Evolutionary conservation across 768 basidiomycete genomes (phyloP).

Genomic region (Asterophora parasitica): DNA sequence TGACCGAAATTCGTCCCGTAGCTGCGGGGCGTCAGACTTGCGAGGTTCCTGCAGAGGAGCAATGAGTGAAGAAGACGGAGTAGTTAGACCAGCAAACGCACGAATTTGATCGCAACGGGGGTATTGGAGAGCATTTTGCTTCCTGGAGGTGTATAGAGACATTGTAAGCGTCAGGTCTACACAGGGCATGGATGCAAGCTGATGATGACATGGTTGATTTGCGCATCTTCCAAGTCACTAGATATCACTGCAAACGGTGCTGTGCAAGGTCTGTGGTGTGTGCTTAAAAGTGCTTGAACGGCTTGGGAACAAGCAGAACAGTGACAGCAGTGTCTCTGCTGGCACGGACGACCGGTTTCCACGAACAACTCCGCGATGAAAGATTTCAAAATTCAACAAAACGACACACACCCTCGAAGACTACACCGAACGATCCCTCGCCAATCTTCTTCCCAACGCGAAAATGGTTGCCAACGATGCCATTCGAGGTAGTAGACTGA

Average conservation of each 20-base stretch:
- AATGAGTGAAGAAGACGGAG: constrained; percentile 11
- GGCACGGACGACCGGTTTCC: constrained; percentile 1
- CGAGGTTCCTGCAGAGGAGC: constrained; percentile 68
- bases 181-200: not conserved
- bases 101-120: constrained; percentile 97
- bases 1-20: constrained; percentile 94
- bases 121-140: constrained; percentile 78
- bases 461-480: constrained; percentile 76
- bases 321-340: constrained; percentile 3
- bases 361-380: constrained; percentile 1
- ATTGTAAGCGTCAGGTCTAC: constrained; percentile 5
- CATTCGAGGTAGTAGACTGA: constrained; percentile 58
- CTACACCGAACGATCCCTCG: constrained; percentile 97
- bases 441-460: constrained; percentile 98
- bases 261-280: not conserved
- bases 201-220: not conserved
- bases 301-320: not conserved
- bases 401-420: constrained; percentile 78
- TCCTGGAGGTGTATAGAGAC: constrained; percentile 40
- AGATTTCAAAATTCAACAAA: not conserved
- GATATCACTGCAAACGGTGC: not conserved
- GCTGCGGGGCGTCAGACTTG: constrained; percentile 96
- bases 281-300: not conserved
- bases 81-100: constrained; percentile 34
- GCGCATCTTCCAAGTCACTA: not conserved